These are phyloP conservation scores for Lactarius quietus DNA, from an alignment of 768 basidiomycete genomes.

Conservation along the genomic window DNA sequence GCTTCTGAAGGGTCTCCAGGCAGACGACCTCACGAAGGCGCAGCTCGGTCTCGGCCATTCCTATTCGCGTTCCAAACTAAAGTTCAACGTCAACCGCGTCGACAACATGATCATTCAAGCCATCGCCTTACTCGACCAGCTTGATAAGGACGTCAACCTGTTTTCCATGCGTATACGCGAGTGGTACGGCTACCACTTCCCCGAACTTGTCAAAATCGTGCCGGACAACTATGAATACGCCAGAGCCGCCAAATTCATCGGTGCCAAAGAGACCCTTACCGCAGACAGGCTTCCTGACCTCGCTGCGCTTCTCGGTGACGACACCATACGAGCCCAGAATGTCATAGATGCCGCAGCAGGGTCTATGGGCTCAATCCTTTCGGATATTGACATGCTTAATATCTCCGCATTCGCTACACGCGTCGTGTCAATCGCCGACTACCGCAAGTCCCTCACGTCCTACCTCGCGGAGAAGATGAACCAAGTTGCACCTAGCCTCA, in stretches of 20 bases:
- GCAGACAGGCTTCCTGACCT: constrained; percentile 82
- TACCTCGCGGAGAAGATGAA: constrained; percentile 98
- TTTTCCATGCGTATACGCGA: constrained; percentile 98
- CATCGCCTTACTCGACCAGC: constrained; percentile 95
- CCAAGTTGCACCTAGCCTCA: constrained; percentile 89
- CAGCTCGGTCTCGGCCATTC: constrained; percentile 98
- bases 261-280: constrained; percentile 76
- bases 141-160: constrained; percentile 99
- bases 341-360: constrained; percentile 91
- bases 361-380: constrained; percentile 90
- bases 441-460: constrained; percentile 83
- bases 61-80: constrained; percentile 95
- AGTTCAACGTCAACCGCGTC: constrained; percentile 93
- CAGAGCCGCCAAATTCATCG: constrained; percentile 78
- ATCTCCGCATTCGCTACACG: constrained; percentile 88
- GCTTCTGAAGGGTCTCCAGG: constrained; percentile 83
- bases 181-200: constrained; percentile 99
- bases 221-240: constrained; percentile 95
- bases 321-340: constrained; percentile 84
- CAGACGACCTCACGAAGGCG: constrained; percentile 84
- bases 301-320: constrained; percentile 75
- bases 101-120: constrained; percentile 99
- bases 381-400: constrained; percentile 93
- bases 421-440: constrained; percentile 89
- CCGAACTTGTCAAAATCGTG: constrained; percentile 90